These are phyloP conservation scores for Polyplosphaeria fusca DNA, from an alignment of 495 filamentous ascomycete genomes.

Conservation along the genomic window DNA sequence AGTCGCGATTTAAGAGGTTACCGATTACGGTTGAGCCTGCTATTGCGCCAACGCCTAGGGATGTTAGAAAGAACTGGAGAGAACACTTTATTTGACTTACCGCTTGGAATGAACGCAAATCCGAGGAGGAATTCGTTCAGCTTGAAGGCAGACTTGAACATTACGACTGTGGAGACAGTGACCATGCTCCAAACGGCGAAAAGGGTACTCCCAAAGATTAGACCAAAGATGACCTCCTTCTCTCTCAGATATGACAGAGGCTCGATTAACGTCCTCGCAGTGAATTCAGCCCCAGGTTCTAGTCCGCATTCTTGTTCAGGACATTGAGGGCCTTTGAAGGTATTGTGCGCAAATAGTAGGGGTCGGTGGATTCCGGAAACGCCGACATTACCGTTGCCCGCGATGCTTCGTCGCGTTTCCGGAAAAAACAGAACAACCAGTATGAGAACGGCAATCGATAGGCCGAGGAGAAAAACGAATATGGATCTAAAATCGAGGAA, in stretches of 20 bases:
- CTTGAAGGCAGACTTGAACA: slow-evolving; percentile 42
- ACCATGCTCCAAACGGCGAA: slow-evolving; percentile 55
- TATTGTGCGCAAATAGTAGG: background rate
- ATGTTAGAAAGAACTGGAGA: background rate
- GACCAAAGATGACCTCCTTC: slow-evolving; percentile 47
- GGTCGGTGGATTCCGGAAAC: slow-evolving; percentile 17
- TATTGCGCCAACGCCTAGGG: slow-evolving; percentile 9
- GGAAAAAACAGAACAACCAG: slow-evolving; percentile 16
- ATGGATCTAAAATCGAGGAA: slow-evolving; percentile 6
- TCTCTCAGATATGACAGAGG: slow-evolving; percentile 46
- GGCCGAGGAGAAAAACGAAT: slow-evolving; percentile 12
- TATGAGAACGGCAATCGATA: background rate
- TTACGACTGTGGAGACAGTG: slow-evolving; percentile 46
- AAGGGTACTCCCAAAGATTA: slow-evolving; percentile 48
- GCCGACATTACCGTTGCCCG: slow-evolving; percentile 13
- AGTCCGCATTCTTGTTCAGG: background rate
- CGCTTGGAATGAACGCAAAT: slow-evolving; percentile 47
- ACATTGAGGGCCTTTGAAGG: background rate
- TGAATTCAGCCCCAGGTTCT: background rate
- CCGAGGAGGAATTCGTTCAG: slow-evolving; percentile 44
- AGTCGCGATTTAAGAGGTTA: slow-evolving; percentile 8
- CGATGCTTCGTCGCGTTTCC: slow-evolving; percentile 21
- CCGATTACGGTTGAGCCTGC: slow-evolving; percentile 16
- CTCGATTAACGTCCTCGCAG: background rate
- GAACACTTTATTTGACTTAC: slow-evolving; percentile 12